Conservation (phyloP, 169 alveolate species). For the Cryptosporidium ryanae region DNA sequence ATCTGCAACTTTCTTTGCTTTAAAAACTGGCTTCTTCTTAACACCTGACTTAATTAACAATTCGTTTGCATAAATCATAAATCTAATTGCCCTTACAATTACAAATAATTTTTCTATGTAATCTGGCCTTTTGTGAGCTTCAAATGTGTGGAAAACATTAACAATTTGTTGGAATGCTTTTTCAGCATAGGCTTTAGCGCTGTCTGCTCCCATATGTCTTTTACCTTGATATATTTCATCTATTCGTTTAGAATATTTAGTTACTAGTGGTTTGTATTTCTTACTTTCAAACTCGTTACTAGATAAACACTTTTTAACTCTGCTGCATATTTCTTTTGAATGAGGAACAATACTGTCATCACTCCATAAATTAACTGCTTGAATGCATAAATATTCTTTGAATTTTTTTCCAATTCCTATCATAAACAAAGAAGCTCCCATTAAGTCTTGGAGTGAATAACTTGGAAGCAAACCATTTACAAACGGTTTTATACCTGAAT, state of each 20-base stretch:
- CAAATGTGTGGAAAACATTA: conserved; percentile 16
- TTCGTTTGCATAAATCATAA: conserved; percentile 70
- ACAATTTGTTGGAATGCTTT: neutral
- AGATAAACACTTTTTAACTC: conserved; percentile 26
- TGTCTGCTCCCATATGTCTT: conserved; percentile 52
- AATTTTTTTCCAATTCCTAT: conserved; percentile 6
- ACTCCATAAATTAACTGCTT: conserved; percentile 73
- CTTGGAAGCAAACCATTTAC: conserved; percentile 61
- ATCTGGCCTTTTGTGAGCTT: conserved; percentile 70
- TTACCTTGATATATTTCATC: conserved; percentile 20
- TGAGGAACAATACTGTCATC: conserved; percentile 70
- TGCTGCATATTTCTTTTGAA: conserved; percentile 33
- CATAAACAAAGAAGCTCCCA: conserved; percentile 65
- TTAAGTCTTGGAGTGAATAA: conserved; percentile 42
- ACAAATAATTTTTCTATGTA: conserved; percentile 66
- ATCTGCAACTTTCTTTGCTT: conserved; percentile 26
- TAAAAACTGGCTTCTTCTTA: conserved; percentile 57
- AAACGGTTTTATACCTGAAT: conserved; percentile 44
- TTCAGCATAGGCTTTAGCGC: conserved; percentile 12
- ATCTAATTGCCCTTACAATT: conserved; percentile 55
- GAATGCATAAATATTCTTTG: conserved; percentile 37
- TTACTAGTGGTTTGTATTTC: conserved; percentile 4
- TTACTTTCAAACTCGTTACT: conserved; percentile 18
- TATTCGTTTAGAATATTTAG: conserved; percentile 3
- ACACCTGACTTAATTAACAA: conserved; percentile 50